Evolutionary conservation across 257 asterid species (phyloP).

Genomic region (Solanum habrochaites): DNA sequence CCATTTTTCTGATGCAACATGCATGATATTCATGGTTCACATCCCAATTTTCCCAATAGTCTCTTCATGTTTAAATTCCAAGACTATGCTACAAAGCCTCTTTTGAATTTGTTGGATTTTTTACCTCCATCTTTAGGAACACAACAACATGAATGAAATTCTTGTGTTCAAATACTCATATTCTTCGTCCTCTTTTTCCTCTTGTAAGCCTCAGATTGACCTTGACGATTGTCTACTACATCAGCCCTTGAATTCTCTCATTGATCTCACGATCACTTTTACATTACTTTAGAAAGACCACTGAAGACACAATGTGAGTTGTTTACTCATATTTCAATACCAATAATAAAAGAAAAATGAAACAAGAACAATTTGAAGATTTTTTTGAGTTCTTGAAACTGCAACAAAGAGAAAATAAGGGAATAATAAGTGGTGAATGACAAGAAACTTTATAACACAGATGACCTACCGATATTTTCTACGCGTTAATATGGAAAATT

Average conservation of each 20-base stretch:
- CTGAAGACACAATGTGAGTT: not conserved
- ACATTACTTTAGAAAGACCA: not conserved
- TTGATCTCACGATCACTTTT: not conserved
- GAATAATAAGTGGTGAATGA: not conserved
- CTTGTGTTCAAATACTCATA: not conserved
- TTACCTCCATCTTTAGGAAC: not conserved
- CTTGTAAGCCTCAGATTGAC: not conserved
- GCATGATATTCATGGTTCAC: not conserved
- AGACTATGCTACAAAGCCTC: not conserved
- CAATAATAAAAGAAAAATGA: not conserved
- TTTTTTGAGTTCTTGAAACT: not conserved
- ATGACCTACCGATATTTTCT: not conserved
- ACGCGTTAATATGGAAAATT: not conserved
- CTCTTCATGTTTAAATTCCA: not conserved
- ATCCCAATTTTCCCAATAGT: not conserved
- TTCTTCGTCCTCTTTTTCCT: not conserved
- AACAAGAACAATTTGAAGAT: not conserved
- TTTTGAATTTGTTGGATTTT: not conserved
- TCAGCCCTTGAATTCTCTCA: not conserved
- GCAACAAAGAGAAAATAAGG: not conserved
- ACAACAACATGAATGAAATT: not conserved
- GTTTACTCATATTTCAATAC: not conserved
- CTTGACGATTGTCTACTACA: not conserved
- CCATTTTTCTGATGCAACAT: not conserved
- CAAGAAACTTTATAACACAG: not conserved